These are phyloP conservation scores for Phtheirospermum japonicum DNA, from an alignment of 257 asterid species.

Conservation along the genomic window DNA sequence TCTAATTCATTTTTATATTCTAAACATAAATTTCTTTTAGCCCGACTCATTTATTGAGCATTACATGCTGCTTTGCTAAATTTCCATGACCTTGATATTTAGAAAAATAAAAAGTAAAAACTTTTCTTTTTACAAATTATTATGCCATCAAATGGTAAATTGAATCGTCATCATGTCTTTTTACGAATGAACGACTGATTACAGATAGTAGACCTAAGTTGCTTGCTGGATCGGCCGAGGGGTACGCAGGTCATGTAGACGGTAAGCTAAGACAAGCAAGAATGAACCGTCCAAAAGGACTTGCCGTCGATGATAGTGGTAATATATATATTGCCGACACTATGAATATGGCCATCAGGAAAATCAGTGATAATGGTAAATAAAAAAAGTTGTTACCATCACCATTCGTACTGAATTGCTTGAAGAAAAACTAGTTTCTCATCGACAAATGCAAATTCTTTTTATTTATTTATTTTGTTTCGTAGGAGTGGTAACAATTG, in stretches of 20 bases:
- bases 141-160: too few species aligned
- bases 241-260: slow-evolving; percentile 85
- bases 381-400: not conserved
- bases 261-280: slow-evolving; percentile 89
- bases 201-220: slow-evolving; percentile 92
- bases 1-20: not conserved
- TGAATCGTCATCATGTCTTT: too few species aligned
- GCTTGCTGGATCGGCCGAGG: slow-evolving; percentile 89
- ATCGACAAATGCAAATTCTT: not conserved
- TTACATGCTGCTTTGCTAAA: not conserved
- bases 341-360: slow-evolving; percentile 86
- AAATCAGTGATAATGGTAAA: slow-evolving; percentile 74
- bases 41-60: not conserved
- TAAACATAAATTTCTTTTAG: not conserved
- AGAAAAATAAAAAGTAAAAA: too few species aligned
- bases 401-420: not conserved
- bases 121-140: too few species aligned
- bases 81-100: too few species aligned
- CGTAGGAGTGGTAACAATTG: slow-evolving; percentile 81
- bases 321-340: slow-evolving; percentile 90
- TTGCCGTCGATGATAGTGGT: slow-evolving; percentile 74
- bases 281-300: slow-evolving; percentile 89
- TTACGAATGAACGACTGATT: not conserved
- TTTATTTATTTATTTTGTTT: not conserved
- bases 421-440: not conserved